Evolutionary conservation across 495 filamentous ascomycete genomes (phyloP).

Genomic region (Glutinoglossum americanum): DNA sequence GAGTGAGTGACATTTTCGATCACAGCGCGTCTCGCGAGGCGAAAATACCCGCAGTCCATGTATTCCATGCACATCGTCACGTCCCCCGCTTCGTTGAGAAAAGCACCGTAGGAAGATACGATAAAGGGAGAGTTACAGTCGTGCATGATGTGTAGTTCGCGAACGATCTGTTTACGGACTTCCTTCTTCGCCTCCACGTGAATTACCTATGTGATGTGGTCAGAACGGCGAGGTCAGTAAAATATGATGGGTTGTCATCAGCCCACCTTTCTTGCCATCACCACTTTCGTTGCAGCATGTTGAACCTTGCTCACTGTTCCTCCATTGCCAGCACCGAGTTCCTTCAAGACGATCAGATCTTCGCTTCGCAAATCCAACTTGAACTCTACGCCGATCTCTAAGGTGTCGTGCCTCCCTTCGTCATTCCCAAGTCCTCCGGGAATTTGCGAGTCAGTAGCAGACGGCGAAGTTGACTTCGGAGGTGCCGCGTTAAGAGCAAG

Average conservation of each 20-base stretch:
- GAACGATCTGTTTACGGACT: conserved; percentile 83
- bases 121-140: conserved; percentile 93
- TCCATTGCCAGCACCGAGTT: conserved; percentile 88
- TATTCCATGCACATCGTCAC: conserved; percentile 99
- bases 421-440: conserved; percentile 41
- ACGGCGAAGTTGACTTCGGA: conserved; percentile 30
- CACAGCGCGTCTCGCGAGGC: not conserved
- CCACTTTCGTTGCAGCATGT: conserved; percentile 80
- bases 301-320: conserved; percentile 95
- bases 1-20: not conserved
- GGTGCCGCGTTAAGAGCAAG: conserved; percentile 57
- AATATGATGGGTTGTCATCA: not conserved
- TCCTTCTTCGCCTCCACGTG: conserved; percentile 96
- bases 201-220: conserved; percentile 43
- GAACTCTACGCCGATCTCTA: conserved; percentile 96
- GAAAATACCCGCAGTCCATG: conserved; percentile 86
- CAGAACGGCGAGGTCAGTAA: not conserved
- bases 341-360: conserved; percentile 80
- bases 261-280: conserved; percentile 91
- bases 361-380: conserved; percentile 79
- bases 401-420: conserved; percentile 43
- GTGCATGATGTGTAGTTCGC: conserved; percentile 93
- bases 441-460: conserved; percentile 35
- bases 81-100: conserved; percentile 84
- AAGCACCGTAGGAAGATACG: conserved; percentile 92